Evolutionary conservation across 2,329 filamentous ascomycete genomes (phyloP).

Genomic region (Neopestalotiopsis clavispora): DNA sequence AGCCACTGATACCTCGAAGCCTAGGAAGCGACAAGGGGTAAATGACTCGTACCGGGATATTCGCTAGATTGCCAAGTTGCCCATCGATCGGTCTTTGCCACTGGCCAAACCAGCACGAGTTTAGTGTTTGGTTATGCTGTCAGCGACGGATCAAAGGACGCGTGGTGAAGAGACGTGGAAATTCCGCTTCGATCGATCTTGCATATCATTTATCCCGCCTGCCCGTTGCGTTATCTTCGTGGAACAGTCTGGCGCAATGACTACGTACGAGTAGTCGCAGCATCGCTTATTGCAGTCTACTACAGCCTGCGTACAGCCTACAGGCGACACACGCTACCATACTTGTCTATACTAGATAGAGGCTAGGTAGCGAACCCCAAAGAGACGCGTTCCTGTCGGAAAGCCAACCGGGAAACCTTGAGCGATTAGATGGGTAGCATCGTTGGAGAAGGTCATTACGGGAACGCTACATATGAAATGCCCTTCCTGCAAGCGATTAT

Average conservation of each 20-base stretch:
- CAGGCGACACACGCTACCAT: too few relatives aligned
- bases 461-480: neutral
- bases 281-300: too few relatives aligned
- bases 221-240: too few relatives aligned
- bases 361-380: neutral
- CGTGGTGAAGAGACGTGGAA: neutral
- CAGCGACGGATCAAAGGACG: neutral
- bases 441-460: neutral
- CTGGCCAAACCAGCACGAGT: neutral
- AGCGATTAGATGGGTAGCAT: neutral
- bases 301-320: too few relatives aligned
- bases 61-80: neutral
- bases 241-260: too few relatives aligned
- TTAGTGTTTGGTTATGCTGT: neutral
- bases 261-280: too few relatives aligned
- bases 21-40: neutral
- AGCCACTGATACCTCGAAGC: neutral
- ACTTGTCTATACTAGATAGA: too few relatives aligned
- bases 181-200: neutral
- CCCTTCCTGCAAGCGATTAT: neutral
- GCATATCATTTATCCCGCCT: neutral
- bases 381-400: neutral
- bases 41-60: neutral
- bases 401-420: neutral
- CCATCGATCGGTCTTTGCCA: neutral